Evolutionary conservation across 2,329 filamentous ascomycete species (phyloP).

Genomic region (Sporothrix curviconia): DNA sequence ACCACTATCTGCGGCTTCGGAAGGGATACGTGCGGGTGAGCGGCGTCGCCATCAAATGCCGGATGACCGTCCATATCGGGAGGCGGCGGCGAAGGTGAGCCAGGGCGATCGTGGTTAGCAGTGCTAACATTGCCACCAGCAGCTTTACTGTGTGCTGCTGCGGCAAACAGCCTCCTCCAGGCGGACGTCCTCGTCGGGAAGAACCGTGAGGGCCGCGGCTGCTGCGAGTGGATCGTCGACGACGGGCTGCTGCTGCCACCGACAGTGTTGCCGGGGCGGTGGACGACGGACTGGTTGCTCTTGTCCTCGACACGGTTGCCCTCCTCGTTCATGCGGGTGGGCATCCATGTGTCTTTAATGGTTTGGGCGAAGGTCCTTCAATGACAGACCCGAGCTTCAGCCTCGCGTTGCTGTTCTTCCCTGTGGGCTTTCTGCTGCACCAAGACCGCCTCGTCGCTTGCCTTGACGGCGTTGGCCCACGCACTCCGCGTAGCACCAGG

Average conservation of each 20-base stretch:
- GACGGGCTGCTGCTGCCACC: conserved; percentile 20
- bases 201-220: conserved; percentile 55
- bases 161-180: conserved; percentile 32
- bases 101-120: conserved; percentile 29
- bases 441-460: conserved; percentile 40
- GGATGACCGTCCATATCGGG: conserved; percentile 65
- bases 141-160: conserved; percentile 8
- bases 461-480: conserved; percentile 38
- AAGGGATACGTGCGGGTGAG: conserved; percentile 61
- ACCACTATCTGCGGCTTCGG: conserved; percentile 69
- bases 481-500: conserved; percentile 13
- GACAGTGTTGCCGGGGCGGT: conserved; percentile 17
- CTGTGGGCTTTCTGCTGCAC: conserved; percentile 34
- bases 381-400: conserved; percentile 37
- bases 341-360: conserved; percentile 51
- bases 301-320: conserved; percentile 30
- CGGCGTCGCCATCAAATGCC: conserved; percentile 60
- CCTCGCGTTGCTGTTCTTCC: conserved; percentile 37
- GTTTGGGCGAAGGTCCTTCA: conserved; percentile 40
- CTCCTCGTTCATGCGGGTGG: conserved; percentile 31
- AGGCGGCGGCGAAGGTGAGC: conserved; percentile 64
- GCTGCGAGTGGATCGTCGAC: conserved; percentile 29
- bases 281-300: conserved; percentile 24
- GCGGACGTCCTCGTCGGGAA: conserved; percentile 51
- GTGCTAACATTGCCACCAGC: not conserved